Base-by-base conservation (phyloP, 2,329 filamentous ascomycete genomes). In the Aspergillus aculeatinus region DNA sequence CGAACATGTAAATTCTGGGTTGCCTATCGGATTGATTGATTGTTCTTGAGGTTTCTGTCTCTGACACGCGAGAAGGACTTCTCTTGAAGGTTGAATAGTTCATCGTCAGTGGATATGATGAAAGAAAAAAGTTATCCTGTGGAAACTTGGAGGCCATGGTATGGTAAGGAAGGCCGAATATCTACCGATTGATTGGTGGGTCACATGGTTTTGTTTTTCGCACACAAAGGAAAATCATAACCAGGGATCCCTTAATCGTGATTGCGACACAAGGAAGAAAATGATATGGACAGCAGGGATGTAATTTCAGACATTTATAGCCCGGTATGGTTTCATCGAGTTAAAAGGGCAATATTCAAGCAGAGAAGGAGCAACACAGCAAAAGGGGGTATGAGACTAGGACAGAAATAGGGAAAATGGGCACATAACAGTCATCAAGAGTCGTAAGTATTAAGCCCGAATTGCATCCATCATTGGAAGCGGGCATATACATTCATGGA, bases 351-450 rank as follows among this genome's bases (percentile, higher is more conserved):
- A 53, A 54, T 42, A 52, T 55, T 50, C 58, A 52, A 60, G 29
- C 55, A 54, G n/a, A 63, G 33, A 47, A 57, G 56, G 27, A 52
- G 60, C 33, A 57, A 56, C 67, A 64, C 68, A 63, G 65, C 47
- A 19, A 44, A n/a, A n/a, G 39, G 59, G 63, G 60, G 51, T 65
- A 68, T 73, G 58, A 63, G 63, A 61, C 60, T 42, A 60, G 55
- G 60, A 33, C 7, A 21, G 53, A 16, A 48, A 42, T 47, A 56
- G 48, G 29, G 49, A 25, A 39, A 39, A 60, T 60, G 61, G 63
- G 52, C 53, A 67, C 63, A 59, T 63, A 47, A 58, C 62, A 61
- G 54, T 69, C 67, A 65, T 65, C 59, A 67, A 50, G 60, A 62
- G 64, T 65, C 67, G 55, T 61, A 60, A 69, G 51, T 65, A 54